Evolutionary conservation across 2,329 filamentous ascomycete species (phyloP).

Genomic region (Rachicladosporium sp.): DNA sequence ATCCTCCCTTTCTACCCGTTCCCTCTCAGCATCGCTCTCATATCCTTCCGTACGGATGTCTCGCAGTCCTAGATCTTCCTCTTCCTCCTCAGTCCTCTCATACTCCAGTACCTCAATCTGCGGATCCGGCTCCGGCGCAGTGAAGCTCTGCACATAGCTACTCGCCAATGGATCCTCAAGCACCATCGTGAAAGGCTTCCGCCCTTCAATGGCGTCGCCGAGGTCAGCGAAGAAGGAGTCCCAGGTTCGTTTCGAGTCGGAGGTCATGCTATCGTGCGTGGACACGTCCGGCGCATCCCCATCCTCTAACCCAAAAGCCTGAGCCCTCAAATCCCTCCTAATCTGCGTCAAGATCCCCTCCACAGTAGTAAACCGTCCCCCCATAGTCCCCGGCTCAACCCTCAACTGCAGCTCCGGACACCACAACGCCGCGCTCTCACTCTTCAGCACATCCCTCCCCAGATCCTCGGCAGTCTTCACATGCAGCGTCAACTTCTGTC

Average conservation of each 20-base stretch:
- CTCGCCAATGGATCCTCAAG: slow-evolving; percentile 80
- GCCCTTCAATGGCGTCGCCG: slow-evolving; percentile 64
- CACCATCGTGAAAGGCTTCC: slow-evolving; percentile 68
- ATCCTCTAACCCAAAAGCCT: slow-evolving; percentile 69
- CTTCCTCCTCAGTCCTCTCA: slow-evolving; percentile 73
- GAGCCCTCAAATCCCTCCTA: slow-evolving; percentile 71
- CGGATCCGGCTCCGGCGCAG: slow-evolving; percentile 68
- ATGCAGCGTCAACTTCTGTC: slow-evolving; percentile 67
- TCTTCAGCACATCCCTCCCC: slow-evolving; percentile 87
- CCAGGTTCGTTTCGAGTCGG: slow-evolving; percentile 60
- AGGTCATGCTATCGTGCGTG: slow-evolving; percentile 68
- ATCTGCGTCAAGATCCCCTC: slow-evolving; percentile 90
- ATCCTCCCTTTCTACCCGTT: too few relatives aligned
- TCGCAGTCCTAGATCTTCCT: slow-evolving; percentile 76
- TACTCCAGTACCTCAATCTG: slow-evolving; percentile 76
- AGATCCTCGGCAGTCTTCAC: slow-evolving; percentile 63
- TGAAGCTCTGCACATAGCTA: slow-evolving; percentile 85
- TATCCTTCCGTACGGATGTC: slow-evolving; percentile 94
- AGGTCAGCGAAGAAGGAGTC: slow-evolving; percentile 66
- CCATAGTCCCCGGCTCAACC: slow-evolving; percentile 86
- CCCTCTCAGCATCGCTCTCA: slow-evolving; percentile 29
- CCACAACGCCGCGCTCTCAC: slow-evolving; percentile 76
- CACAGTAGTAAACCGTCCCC: slow-evolving; percentile 91
- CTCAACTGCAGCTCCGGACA: slow-evolving; percentile 78
- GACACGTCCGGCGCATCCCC: slow-evolving; percentile 29